Percentiles rank a stretch among this genome's conserved stretches.
phyloP scores from a whole-genome alignment of 169 alveolate genomes.

The Hammondia hammondi region DNA sequence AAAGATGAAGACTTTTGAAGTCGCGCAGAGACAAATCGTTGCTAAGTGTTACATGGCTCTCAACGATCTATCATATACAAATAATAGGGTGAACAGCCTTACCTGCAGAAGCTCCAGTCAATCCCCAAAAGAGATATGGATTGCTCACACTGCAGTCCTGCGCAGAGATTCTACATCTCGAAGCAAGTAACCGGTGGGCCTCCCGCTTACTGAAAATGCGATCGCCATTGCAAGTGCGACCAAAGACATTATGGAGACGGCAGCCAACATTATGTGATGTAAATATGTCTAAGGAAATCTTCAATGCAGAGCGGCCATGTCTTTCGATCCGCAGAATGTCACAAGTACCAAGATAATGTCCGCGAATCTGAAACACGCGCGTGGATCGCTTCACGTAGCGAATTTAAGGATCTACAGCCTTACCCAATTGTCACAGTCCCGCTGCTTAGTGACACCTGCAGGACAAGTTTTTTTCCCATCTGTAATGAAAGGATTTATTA shows the following conservation, averaged over 20 bases:
- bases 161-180: background rate
- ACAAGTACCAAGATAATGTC: background rate
- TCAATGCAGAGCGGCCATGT: background rate
- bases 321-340: too few relatives aligned
- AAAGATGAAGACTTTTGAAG: constrained; percentile 41
- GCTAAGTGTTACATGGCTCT: background rate
- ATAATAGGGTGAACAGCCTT: background rate
- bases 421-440: constrained; percentile 34
- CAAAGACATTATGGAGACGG: background rate
- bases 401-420: background rate
- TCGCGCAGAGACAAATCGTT: background rate
- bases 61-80: too few relatives aligned
- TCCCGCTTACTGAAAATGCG: background rate
- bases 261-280: background rate
- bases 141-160: constrained; percentile 3
- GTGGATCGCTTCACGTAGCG: too few relatives aligned
- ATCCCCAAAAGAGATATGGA: background rate
- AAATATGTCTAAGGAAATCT: background rate
- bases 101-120: background rate
- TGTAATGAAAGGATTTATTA: too few relatives aligned
- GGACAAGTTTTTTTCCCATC: background rate
- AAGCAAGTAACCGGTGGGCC: background rate
- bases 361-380: background rate
- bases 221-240: constrained; percentile 1
- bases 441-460: background rate